Evolutionary conservation across 2,329 filamentous ascomycete genomes (phyloP).

Genomic region (Colletotrichum graminicola): DNA sequence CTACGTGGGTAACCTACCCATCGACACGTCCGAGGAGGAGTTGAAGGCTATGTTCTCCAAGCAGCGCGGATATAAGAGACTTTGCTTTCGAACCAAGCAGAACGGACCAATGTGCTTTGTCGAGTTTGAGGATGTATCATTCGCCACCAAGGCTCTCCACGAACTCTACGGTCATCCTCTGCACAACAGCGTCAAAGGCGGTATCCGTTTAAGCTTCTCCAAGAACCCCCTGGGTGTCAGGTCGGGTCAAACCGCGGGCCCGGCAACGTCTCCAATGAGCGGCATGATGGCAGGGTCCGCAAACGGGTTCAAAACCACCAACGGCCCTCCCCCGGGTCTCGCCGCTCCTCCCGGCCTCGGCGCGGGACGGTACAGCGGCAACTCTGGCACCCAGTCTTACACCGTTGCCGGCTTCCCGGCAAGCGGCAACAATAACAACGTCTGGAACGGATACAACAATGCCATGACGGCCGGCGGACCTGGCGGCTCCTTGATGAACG

Average conservation of each 20-base stretch:
- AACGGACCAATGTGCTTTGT: slow-evolving; percentile 99
- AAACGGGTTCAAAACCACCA: slow-evolving; percentile 75
- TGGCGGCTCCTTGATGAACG: slow-evolving; percentile 44
- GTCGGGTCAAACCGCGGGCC: slow-evolving; percentile 73
- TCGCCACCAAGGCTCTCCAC: slow-evolving; percentile 89
- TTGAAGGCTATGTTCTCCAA: slow-evolving; percentile 94
- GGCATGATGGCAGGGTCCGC: slow-evolving; percentile 66
- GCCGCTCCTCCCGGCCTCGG: slow-evolving; percentile 79
- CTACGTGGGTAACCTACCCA: slow-evolving; percentile 95
- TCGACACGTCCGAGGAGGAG: slow-evolving; percentile 94
- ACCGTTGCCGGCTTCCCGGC: slow-evolving; percentile 41
- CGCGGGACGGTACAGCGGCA: slow-evolving; percentile 46
- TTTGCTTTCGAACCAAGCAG: slow-evolving; percentile 94
- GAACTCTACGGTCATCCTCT: slow-evolving; percentile 89
- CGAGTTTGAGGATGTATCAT: slow-evolving; percentile 94
- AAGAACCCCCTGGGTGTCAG: slow-evolving; percentile 97
- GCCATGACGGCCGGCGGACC: slow-evolving; percentile 42
- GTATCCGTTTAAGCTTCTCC: slow-evolving; percentile 95
- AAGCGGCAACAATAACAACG: slow-evolving; percentile 44
- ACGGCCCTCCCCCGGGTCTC: slow-evolving; percentile 85
- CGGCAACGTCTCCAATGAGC: slow-evolving; percentile 63
- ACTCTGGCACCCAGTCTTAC: slow-evolving; percentile 35
- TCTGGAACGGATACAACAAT: slow-evolving; percentile 37
- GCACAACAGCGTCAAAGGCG: slow-evolving; percentile 93
- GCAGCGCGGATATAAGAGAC: slow-evolving; percentile 92